Conservation (phyloP, 2,329 filamentous ascomycete genomes). For the Fusarium paranaense region DNA sequence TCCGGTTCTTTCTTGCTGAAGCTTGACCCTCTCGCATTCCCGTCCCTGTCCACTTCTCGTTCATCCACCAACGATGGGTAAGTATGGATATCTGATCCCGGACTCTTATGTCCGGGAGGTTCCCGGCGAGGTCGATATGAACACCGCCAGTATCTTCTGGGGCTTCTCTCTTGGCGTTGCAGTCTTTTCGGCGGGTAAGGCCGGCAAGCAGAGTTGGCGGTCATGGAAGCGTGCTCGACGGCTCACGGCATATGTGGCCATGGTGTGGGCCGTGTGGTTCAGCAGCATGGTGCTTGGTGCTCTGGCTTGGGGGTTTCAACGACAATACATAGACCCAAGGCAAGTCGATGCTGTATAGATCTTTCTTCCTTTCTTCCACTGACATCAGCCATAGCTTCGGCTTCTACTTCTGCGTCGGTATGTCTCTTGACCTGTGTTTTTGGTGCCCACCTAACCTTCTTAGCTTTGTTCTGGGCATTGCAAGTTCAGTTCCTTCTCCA, state of each 20-base stretch:
- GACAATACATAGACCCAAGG: slow-evolving; percentile 42
- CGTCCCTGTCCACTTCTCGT: neutral
- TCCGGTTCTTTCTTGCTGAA: neutral
- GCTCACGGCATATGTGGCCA: slow-evolving; percentile 27
- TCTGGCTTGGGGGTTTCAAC: slow-evolving; percentile 38
- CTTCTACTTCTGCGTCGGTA: slow-evolving; percentile 40
- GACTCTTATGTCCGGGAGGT: slow-evolving; percentile 38
- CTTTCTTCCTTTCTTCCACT: neutral
- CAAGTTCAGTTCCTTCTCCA: slow-evolving; percentile 64
- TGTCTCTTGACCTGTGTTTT: neutral
- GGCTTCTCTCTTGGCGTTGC: slow-evolving; percentile 37
- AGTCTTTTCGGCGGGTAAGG: slow-evolving; percentile 27
- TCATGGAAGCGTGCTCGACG: slow-evolving; percentile 30
- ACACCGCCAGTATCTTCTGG: slow-evolving; percentile 40
- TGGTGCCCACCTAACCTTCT: neutral
- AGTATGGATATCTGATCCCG: slow-evolving; percentile 40
- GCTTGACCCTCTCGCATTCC: neutral
- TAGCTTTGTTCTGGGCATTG: slow-evolving; percentile 50
- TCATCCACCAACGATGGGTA: slow-evolving; percentile 17
- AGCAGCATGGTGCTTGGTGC: slow-evolving; percentile 38
- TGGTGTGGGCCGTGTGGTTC: slow-evolving; percentile 42
- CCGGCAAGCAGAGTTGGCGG: slow-evolving; percentile 16
- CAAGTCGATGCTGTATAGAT: neutral
- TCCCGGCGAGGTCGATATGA: slow-evolving; percentile 37
- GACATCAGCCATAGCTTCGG: slow-evolving; percentile 21